Conservation (phyloP, 495 filamentous ascomycete genomes). For the Xylaria sp. region DNA sequence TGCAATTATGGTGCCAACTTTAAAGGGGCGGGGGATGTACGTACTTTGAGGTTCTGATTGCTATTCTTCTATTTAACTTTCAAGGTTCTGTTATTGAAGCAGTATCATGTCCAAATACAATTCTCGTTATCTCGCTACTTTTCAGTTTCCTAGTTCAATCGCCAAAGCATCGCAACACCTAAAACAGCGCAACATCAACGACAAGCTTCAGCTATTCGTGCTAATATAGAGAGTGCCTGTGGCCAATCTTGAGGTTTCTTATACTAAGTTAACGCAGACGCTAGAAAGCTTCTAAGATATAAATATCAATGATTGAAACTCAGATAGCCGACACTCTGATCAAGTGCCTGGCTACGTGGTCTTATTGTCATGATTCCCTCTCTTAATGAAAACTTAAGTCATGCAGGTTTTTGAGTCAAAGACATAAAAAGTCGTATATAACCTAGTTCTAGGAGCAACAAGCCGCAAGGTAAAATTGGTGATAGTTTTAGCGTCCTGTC, state of each 20-base stretch:
- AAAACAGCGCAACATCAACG: neutral
- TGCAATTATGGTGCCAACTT: neutral
- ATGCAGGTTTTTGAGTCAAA: neutral
- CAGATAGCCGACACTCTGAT: neutral
- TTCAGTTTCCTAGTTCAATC: neutral
- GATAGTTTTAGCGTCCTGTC: neutral
- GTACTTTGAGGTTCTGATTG: neutral
- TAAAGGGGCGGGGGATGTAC: neutral
- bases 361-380: neutral
- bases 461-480: neutral
- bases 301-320: neutral
- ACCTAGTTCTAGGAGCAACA: neutral
- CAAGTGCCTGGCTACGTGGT: neutral
- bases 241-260: no score
- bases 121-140: neutral
- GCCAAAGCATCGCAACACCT: neutral
- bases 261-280: neutral
- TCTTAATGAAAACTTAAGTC: neutral
- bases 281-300: neutral
- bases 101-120: neutral
- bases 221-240: no score
- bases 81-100: neutral
- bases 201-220: no score
- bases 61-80: neutral
- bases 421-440: neutral